Evolutionary conservation across 1,139 yeast genomes (phyloP).

Genomic region (Yamadazyma conglobata): DNA sequence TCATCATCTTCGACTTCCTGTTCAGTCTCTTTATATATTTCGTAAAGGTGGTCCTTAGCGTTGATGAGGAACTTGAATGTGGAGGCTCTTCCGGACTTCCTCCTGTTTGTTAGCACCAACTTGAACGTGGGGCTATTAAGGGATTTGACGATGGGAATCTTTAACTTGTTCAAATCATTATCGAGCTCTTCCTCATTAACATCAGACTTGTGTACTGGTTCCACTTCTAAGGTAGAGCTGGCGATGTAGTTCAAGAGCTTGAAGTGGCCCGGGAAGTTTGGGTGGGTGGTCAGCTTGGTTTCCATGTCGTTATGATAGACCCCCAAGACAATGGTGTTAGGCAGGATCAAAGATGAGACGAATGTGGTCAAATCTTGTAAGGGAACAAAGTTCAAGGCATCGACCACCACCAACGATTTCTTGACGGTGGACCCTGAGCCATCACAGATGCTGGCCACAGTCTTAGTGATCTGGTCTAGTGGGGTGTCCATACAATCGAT

Average conservation of each 20-base stretch:
- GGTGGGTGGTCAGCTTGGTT: constrained; percentile 6
- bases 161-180: constrained; percentile 34
- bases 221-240: constrained; percentile 61
- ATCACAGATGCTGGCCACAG: constrained; percentile 15
- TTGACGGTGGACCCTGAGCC: constrained; percentile 9
- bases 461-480: constrained; percentile 20
- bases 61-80: constrained; percentile 55
- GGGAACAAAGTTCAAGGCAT: constrained; percentile 62
- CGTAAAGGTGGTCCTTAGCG: constrained; percentile 47
- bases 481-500: constrained; percentile 41
- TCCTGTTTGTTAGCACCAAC: constrained; percentile 57
- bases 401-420: constrained; percentile 51
- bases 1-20: constrained; percentile 30
- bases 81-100: constrained; percentile 82
- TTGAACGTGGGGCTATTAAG: constrained; percentile 48
- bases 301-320: constrained; percentile 52
- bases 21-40: constrained; percentile 28
- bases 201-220: constrained; percentile 32
- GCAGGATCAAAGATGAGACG: constrained; percentile 52
- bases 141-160: constrained; percentile 42
- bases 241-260: constrained; percentile 63
- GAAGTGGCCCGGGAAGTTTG: constrained; percentile 50
- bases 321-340: constrained; percentile 54
- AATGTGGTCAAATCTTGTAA: constrained; percentile 48
- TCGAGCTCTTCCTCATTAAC: constrained; percentile 48